phyloP scores from a whole-genome alignment of 1,284 basidiomycete genomes.

The Trametes polyzona region DNA sequence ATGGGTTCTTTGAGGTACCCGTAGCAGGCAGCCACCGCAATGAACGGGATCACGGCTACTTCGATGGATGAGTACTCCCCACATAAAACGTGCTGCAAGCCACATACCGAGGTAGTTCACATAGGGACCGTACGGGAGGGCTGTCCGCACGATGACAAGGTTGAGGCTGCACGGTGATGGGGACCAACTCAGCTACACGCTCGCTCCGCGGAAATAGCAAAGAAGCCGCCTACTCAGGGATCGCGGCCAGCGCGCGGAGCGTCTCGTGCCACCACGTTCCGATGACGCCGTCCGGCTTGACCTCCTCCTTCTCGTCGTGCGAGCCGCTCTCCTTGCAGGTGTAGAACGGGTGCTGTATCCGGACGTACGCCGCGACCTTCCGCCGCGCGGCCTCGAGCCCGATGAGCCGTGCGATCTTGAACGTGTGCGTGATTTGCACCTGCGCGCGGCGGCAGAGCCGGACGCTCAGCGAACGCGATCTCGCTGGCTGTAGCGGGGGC shows the following conservation, averaged over 20 bases:
- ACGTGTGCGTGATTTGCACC: conserved; percentile 82
- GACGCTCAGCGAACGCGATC: conserved; percentile 1
- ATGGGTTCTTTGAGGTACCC: conserved; percentile 84
- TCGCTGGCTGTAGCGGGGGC: not conserved
- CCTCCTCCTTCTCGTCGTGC: conserved; percentile 75
- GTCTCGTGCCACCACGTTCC: conserved; percentile 94
- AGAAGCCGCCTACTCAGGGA: conserved; percentile 58
- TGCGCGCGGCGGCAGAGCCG: conserved; percentile 33
- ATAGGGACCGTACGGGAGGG: conserved; percentile 78
- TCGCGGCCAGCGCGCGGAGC: conserved; percentile 74
- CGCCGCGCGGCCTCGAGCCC: conserved; percentile 70
- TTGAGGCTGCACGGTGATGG: conserved; percentile 70
- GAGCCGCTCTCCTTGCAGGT: conserved; percentile 70
- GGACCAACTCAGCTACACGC: conserved; percentile 2
- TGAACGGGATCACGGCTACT: conserved; percentile 47
- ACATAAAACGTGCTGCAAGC: not conserved
- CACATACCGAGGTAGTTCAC: conserved; percentile 57
- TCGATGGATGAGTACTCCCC: not conserved
- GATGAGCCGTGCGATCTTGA: conserved; percentile 69
- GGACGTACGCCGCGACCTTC: conserved; percentile 77
- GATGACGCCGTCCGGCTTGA: conserved; percentile 72
- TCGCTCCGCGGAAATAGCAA: not conserved
- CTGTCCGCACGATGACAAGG: conserved; percentile 75
- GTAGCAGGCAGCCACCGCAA: conserved; percentile 84
- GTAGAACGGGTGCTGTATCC: conserved; percentile 84